These are phyloP conservation scores for Bryum argenteum DNA, from an alignment of 225 moss, liverwort and hornwort genomes.

Conservation along the genomic window DNA sequence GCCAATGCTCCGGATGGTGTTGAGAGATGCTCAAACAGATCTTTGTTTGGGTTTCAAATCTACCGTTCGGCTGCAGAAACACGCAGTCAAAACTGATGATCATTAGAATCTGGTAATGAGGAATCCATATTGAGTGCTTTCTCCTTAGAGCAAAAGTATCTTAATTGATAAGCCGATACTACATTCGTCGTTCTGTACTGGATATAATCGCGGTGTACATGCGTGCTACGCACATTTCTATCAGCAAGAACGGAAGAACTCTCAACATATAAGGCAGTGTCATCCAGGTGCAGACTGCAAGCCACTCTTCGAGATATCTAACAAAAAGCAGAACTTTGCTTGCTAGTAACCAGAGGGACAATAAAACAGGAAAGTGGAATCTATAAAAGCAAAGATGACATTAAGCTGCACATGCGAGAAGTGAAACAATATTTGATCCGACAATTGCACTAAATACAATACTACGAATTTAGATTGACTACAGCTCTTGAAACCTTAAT, in stretches of 20 bases:
- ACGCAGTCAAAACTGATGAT: conserved; percentile 21
- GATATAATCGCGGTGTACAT: not conserved
- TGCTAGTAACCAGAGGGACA: not conserved
- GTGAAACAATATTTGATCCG: not conserved
- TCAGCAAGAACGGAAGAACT: conserved; percentile 4
- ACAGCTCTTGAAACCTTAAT: conserved; percentile 5
- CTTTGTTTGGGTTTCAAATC: conserved; percentile 97
- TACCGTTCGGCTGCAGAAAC: conserved; percentile 77
- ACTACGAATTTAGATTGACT: not conserved
- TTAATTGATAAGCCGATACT: not conserved
- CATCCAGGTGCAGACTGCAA: conserved; percentile 6
- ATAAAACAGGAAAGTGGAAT: conserved; percentile 11
- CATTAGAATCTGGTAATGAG: conserved; percentile 20
- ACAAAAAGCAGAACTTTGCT: not conserved
- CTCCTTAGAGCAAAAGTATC: not conserved
- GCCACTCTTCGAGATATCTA: conserved; percentile 17
- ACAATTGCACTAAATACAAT: not conserved
- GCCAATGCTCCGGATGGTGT: conserved; percentile 99
- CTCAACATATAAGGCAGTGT: conserved; percentile 6
- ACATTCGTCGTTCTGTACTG: conserved; percentile 9
- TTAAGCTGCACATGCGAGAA: conserved; percentile 11
- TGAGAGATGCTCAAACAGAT: conserved; percentile 98
- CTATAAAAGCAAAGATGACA: not conserved
- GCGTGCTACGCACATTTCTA: conserved; percentile 3
- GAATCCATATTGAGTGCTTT: not conserved